phyloP scores from a whole-genome alignment of 148 eudicot genomes.

The Silene latifolia region DNA sequence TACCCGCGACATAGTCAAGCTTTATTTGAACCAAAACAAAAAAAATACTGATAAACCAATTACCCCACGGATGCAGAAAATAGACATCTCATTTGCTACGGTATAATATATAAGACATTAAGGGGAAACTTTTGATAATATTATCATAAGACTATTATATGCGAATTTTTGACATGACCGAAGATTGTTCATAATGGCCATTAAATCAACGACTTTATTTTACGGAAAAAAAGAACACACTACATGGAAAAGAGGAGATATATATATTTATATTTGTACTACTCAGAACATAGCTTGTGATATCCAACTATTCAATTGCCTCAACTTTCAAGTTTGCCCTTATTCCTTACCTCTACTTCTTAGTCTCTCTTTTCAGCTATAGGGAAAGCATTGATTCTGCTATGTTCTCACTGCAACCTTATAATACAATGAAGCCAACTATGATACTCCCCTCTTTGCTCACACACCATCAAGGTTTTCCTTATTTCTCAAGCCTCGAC shows the following conservation, averaged over 20 bases:
- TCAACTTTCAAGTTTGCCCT: slow-evolving; percentile 74
- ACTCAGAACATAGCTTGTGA: slow-evolving; percentile 57
- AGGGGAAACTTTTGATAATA: neutral
- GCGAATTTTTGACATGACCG: neutral
- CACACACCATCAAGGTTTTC: slow-evolving; percentile 21
- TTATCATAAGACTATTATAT: neutral
- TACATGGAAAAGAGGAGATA: neutral
- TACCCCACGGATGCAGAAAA: neutral
- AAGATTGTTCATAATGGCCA: neutral
- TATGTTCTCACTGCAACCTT: slow-evolving; percentile 30
- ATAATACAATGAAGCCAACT: slow-evolving; percentile 26
- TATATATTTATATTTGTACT: slow-evolving; percentile 17
- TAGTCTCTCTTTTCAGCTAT: slow-evolving; percentile 51
- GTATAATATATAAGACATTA: no score
- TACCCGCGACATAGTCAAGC: no score
- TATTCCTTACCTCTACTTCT: slow-evolving; percentile 57
- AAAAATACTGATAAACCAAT: neutral
- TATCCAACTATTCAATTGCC: slow-evolving; percentile 60
- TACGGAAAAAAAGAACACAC: no score
- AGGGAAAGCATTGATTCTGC: slow-evolving; percentile 83
- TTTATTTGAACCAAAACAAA: no score
- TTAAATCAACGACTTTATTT: neutral
- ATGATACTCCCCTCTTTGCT: slow-evolving; percentile 42
- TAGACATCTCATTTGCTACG: neutral
- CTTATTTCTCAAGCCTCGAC: slow-evolving; percentile 27